These are phyloP conservation scores for Aphanoascus verrucosus DNA, from an alignment of 2,329 filamentous ascomycete species.

Conservation along the genomic window DNA sequence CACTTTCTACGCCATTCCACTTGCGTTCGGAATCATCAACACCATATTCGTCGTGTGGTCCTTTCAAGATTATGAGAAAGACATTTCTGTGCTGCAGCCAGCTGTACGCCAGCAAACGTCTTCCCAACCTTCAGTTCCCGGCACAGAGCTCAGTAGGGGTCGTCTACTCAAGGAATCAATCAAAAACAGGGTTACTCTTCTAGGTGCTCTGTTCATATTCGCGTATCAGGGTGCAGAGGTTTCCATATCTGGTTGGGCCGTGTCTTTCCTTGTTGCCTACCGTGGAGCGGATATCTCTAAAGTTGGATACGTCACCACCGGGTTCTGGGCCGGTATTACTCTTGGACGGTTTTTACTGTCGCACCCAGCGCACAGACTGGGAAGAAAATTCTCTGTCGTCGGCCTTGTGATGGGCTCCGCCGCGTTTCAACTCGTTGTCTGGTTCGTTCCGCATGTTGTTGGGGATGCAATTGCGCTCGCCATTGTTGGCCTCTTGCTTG, in stretches of 20 bases:
- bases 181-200: constrained; percentile 50
- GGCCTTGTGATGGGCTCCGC: constrained; percentile 50
- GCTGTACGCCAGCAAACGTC: constrained; percentile 21
- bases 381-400: constrained; percentile 61
- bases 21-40: constrained; percentile 49
- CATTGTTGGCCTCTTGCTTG: constrained; percentile 62
- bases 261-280: constrained; percentile 67
- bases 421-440: constrained; percentile 63
- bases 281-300: constrained; percentile 57
- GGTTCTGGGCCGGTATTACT: constrained; percentile 62
- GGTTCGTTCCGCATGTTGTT: constrained; percentile 65
- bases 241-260: constrained; percentile 74
- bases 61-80: constrained; percentile 60
- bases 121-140: constrained; percentile 33
- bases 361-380: constrained; percentile 53
- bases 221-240: constrained; percentile 79
- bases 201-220: constrained; percentile 74
- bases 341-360: constrained; percentile 63
- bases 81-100: constrained; percentile 38
- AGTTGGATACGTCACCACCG: constrained; percentile 70
- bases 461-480: constrained; percentile 57
- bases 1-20: constrained; percentile 59
- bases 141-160: constrained; percentile 20
- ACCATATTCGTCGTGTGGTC: constrained; percentile 52
- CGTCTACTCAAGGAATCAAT: constrained; percentile 40